These are phyloP conservation scores for Globisporangium spinosum DNA, from an alignment of 352 stramenopile genomes.

Conservation along the genomic window DNA sequence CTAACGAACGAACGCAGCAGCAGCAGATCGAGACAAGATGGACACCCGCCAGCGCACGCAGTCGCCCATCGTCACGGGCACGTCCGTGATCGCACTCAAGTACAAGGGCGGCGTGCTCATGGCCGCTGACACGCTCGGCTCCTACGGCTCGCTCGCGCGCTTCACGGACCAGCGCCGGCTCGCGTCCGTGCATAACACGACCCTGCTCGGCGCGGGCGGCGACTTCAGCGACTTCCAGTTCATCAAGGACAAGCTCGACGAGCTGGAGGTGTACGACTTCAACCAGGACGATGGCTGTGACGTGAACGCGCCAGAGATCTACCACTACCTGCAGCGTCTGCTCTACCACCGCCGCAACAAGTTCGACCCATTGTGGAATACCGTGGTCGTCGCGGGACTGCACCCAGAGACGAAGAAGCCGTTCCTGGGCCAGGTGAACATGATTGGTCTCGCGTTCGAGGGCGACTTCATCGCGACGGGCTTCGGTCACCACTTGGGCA, in stretches of 20 bases:
- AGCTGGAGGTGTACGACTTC: slow-evolving; percentile 93
- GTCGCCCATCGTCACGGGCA: slow-evolving; percentile 96
- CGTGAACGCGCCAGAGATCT: slow-evolving; percentile 92
- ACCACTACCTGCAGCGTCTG: slow-evolving; percentile 96
- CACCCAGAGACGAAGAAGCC: slow-evolving; percentile 87
- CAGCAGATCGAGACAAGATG: slow-evolving; percentile 27
- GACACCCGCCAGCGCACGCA: slow-evolving; percentile 80
- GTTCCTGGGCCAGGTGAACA: slow-evolving; percentile 96
- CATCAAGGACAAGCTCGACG: slow-evolving; percentile 93
- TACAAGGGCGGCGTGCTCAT: slow-evolving; percentile 96
- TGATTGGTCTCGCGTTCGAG: slow-evolving; percentile 97
- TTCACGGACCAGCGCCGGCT: slow-evolving; percentile 94
- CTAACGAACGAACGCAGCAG: not conserved
- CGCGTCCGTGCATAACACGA: slow-evolving; percentile 86
- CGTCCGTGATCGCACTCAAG: slow-evolving; percentile 95
- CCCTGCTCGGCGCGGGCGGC: slow-evolving; percentile 93
- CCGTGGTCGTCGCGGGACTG: slow-evolving; percentile 94
- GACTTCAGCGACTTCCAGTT: slow-evolving; percentile 98
- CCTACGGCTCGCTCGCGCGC: slow-evolving; percentile 96
- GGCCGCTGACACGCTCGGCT: slow-evolving; percentile 96
- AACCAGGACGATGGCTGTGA: slow-evolving; percentile 95
- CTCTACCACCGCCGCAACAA: slow-evolving; percentile 99
- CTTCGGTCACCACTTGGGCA: slow-evolving; percentile 95
- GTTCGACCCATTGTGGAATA: slow-evolving; percentile 99
- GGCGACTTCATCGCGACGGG: slow-evolving; percentile 97